Percentiles rank a stretch among this genome's conserved stretches.
These are phyloP conservation scores for Chrysoporthe puriensis DNA, from an alignment of 2,329 filamentous ascomycete genomes.

Conservation along the genomic window DNA sequence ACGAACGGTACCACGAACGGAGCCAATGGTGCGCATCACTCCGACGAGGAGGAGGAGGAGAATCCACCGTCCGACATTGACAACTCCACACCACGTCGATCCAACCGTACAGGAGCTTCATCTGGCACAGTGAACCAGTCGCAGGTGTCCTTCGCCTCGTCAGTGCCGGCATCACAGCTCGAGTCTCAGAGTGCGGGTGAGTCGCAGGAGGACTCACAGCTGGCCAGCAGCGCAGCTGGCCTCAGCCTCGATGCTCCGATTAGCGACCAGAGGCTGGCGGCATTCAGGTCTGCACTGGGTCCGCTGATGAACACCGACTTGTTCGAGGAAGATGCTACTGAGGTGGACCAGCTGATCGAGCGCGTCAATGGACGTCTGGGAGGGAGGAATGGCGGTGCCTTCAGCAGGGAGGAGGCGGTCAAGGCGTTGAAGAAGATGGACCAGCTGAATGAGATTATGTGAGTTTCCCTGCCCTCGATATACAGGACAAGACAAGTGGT, in stretches of 20 bases:
- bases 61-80: conserved; percentile 46
- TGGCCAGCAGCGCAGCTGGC: conserved; percentile 47
- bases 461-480: conserved; percentile 48
- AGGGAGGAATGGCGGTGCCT: conserved; percentile 57
- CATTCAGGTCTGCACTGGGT: conserved; percentile 82
- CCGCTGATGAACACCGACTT: conserved; percentile 79
- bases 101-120: conserved; percentile 42
- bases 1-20: conserved; percentile 29
- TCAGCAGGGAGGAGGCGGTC: conserved; percentile 72
- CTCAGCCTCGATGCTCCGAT: conserved; percentile 55
- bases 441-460: conserved; percentile 90
- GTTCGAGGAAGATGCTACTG: conserved; percentile 86
- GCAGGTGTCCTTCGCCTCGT: conserved; percentile 77
- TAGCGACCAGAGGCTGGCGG: conserved; percentile 63
- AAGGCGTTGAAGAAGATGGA: conserved; percentile 80
- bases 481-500: conserved; percentile 18
- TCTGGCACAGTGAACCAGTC: conserved; percentile 51
- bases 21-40: conserved; percentile 36
- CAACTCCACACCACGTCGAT: conserved; percentile 47
- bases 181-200: conserved; percentile 49
- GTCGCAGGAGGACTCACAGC: conserved; percentile 49
- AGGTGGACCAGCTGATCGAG: conserved; percentile 72
- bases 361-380: conserved; percentile 78
- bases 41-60: conserved; percentile 53
- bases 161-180: conserved; percentile 74